Evolutionary conservation across 768 basidiomycete genomes (phyloP).

Genomic region (Tubosaeta sp.): DNA sequence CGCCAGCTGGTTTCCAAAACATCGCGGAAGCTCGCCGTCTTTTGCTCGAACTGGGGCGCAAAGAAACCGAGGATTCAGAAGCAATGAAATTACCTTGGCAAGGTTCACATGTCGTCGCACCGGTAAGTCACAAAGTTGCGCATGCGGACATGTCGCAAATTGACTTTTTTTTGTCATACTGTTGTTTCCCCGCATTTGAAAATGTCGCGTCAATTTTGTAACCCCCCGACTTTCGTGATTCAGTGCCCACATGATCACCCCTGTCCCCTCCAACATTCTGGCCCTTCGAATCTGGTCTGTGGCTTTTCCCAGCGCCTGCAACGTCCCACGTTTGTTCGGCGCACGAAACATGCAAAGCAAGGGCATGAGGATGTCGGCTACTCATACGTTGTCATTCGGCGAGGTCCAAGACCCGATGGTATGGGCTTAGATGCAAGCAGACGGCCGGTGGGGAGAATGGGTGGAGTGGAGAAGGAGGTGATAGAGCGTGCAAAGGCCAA

Average conservation of each 20-base stretch:
- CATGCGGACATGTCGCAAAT: not conserved
- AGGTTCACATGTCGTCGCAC: conserved; percentile 84
- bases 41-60: conserved; percentile 59
- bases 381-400: conserved; percentile 84
- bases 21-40: conserved; percentile 77
- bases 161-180: not conserved
- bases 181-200: conserved; percentile 14
- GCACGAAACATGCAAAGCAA: conserved; percentile 78
- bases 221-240: conserved; percentile 3
- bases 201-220: conserved; percentile 2
- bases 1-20: conserved; percentile 66
- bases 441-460: conserved; percentile 23
- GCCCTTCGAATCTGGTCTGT: conserved; percentile 55
- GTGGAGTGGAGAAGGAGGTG: conserved; percentile 28
- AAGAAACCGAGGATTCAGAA: conserved; percentile 50
- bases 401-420: conserved; percentile 62
- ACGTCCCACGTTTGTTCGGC: conserved; percentile 78
- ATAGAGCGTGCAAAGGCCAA: conserved; percentile 23
- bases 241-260: conserved; percentile 88
- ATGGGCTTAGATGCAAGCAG: conserved; percentile 3
- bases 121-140: conserved; percentile 47
- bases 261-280: conserved; percentile 73
- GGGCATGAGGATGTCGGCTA: conserved; percentile 88
- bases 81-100: conserved; percentile 32
- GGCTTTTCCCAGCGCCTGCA: conserved; percentile 87